Conservation (phyloP, 208 protist genomes). For the Leishmania aethiopica region DNA sequence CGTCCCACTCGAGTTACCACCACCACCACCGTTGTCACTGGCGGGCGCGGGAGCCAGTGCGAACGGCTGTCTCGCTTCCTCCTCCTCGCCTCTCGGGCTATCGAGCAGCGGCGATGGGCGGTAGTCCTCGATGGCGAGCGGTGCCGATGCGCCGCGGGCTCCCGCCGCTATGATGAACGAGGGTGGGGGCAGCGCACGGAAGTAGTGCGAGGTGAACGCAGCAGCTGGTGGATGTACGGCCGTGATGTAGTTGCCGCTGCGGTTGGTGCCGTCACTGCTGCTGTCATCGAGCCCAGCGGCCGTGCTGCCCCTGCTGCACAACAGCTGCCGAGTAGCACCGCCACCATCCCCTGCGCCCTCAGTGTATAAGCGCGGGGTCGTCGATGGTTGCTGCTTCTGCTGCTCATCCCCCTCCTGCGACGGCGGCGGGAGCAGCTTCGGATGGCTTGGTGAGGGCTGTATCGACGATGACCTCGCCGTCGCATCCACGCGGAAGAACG, state of each 20-base stretch:
- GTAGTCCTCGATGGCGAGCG: slow-evolving; percentile 54
- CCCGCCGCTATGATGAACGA: slow-evolving; percentile 16
- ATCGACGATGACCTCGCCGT: background rate
- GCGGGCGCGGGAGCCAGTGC: background rate
- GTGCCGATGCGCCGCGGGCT: slow-evolving; percentile 4
- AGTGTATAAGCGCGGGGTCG: background rate
- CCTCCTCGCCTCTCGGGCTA: background rate
- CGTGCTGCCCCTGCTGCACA: slow-evolving; percentile 3
- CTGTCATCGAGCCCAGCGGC: background rate
- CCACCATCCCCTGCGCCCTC: background rate
- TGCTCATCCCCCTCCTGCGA: background rate
- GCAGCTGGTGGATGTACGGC: slow-evolving; percentile 3
- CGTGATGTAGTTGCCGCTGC: slow-evolving; percentile 5
- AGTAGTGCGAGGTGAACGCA: slow-evolving; percentile 64
- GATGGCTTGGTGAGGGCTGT: background rate
- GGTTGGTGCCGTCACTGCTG: background rate
- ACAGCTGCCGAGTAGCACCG: background rate
- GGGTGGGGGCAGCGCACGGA: slow-evolving; percentile 49
- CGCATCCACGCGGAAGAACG: slow-evolving; percentile 11
- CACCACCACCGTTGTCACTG: background rate
- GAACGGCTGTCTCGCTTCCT: slow-evolving; percentile 3
- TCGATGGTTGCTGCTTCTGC: slow-evolving; percentile 9
- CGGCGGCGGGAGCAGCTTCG: slow-evolving; percentile 1
- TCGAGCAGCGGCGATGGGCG: slow-evolving; percentile 5
- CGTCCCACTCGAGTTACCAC: background rate